Percentiles rank a stretch among this genome's conserved stretches.
Conservation (phyloP, 192 early-diverging fungal species). For the Ambispora gerdemannii region DNA sequence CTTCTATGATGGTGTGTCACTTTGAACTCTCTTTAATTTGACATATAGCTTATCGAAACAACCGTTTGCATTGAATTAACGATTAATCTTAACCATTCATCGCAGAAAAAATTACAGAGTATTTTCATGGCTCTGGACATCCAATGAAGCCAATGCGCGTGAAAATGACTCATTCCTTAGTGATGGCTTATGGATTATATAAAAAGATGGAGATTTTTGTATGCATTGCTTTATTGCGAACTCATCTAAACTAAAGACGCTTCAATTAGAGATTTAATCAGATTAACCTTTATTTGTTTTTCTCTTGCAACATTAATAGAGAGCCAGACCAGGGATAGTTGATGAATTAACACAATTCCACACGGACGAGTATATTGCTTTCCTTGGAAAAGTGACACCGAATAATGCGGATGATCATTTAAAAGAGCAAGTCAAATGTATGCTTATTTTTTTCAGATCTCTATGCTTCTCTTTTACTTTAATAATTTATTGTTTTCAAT, state of each 20-base stretch:
- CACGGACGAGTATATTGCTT: constrained; percentile 89
- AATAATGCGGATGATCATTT: constrained; percentile 66
- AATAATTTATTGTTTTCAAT: not conserved
- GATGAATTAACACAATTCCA: constrained; percentile 93
- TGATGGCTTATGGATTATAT: constrained; percentile 88
- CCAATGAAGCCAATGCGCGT: constrained; percentile 98
- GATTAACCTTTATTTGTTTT: too few species aligned
- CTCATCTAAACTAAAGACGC: not conserved
- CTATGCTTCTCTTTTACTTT: not conserved
- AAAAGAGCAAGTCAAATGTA: constrained; percentile 60
- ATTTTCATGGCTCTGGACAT: constrained; percentile 81
- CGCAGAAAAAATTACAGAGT: constrained; percentile 54
- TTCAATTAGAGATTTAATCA: too few species aligned
- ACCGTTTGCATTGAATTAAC: not conserved
- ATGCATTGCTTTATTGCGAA: constrained; percentile 21
- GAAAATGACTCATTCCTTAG: constrained; percentile 89
- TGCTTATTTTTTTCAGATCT: constrained; percentile 4
- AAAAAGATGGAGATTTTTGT: constrained; percentile 84
- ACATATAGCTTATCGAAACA: constrained; percentile 30
- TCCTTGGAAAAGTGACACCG: constrained; percentile 72
- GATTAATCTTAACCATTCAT: not conserved
- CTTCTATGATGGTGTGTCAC: constrained; percentile 55
- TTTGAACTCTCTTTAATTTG: not conserved
- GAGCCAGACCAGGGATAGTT: constrained; percentile 78
- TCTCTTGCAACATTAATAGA: constrained; percentile 35